These are phyloP conservation scores for Talaromyces trachyspermus DNA, from an alignment of 495 filamentous ascomycete species.

Conservation along the genomic window DNA sequence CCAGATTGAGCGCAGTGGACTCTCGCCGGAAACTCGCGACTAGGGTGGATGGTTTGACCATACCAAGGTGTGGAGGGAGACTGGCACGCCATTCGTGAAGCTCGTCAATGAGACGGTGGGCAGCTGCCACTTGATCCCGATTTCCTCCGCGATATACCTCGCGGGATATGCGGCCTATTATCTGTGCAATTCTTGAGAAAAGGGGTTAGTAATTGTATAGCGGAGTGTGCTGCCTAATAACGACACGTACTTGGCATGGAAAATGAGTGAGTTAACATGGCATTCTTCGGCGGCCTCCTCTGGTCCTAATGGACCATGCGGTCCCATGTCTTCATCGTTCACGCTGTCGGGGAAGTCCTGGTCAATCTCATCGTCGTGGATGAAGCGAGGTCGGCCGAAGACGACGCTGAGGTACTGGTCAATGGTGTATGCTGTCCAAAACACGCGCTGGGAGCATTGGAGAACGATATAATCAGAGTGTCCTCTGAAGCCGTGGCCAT, in stretches of 20 bases:
- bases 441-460: constrained; percentile 12
- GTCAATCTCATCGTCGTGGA: constrained; percentile 12
- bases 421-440: constrained; percentile 11
- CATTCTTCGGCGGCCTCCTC: constrained; percentile 10
- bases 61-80: constrained; percentile 15
- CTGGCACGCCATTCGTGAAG: constrained; percentile 15
- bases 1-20: constrained; percentile 16
- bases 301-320: constrained; percentile 2
- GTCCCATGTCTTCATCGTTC: constrained; percentile 19
- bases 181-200: constrained; percentile 10
- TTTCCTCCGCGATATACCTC: constrained; percentile 13
- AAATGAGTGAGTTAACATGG: constrained; percentile 16
- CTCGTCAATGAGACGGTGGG: constrained; percentile 9
- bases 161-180: constrained; percentile 18
- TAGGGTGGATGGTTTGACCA: constrained; percentile 15
- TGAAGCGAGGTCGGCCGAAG: constrained; percentile 16
- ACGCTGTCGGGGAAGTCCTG: constrained; percentile 7
- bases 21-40: constrained; percentile 17
- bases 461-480: constrained; percentile 14
- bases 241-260: constrained; percentile 16
- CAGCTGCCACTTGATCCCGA: constrained; percentile 11
- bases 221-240: background rate
- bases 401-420: constrained; percentile 20
- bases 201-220: background rate
- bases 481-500: constrained; percentile 5